A percentile compares a stretch with the other conserved stretches of the same genome.
These are phyloP conservation scores for Mycena alexandri DNA, from an alignment of 768 basidiomycete genomes.

Conservation along the genomic window DNA sequence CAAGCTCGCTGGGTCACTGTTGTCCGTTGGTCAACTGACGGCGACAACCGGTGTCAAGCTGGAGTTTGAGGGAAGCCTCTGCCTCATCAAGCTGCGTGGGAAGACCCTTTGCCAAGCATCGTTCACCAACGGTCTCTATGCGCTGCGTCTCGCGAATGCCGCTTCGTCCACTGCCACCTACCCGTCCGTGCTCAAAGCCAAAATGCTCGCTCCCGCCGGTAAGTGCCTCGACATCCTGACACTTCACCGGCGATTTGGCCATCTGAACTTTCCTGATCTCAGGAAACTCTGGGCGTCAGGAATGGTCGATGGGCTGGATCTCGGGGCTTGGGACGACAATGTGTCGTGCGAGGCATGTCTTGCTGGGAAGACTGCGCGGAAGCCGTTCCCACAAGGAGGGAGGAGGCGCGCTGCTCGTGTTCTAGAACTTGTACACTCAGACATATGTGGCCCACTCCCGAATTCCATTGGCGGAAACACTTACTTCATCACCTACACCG, in stretches of 20 bases:
- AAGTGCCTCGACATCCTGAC: too few species aligned
- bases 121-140: slow-evolving; percentile 9
- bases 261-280: too few species aligned
- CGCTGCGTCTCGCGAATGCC: not conserved
- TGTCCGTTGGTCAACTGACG: not conserved
- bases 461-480: slow-evolving; percentile 14
- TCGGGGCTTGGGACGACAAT: slow-evolving; percentile 2
- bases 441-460: slow-evolving; percentile 4
- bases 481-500: slow-evolving; percentile 15
- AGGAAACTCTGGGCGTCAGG: too few species aligned
- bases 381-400: slow-evolving; percentile 14
- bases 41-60: slow-evolving; percentile 11
- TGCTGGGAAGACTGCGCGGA: slow-evolving; percentile 9
- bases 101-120: not conserved
- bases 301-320: too few species aligned
- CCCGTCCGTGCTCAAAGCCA: slow-evolving; percentile 11
- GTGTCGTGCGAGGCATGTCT: slow-evolving; percentile 12
- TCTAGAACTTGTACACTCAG: slow-evolving; percentile 16
- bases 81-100: slow-evolving; percentile 9
- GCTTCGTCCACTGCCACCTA: not conserved
- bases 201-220: slow-evolving; percentile 5
- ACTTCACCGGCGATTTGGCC: too few species aligned
- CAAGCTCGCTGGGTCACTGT: slow-evolving; percentile 1
- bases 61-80: slow-evolving; percentile 2
- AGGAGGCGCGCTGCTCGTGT: slow-evolving; percentile 2